Conservation (phyloP, 2,329 filamentous ascomycete genomes). For the Stachybotrys echinatus region DNA sequence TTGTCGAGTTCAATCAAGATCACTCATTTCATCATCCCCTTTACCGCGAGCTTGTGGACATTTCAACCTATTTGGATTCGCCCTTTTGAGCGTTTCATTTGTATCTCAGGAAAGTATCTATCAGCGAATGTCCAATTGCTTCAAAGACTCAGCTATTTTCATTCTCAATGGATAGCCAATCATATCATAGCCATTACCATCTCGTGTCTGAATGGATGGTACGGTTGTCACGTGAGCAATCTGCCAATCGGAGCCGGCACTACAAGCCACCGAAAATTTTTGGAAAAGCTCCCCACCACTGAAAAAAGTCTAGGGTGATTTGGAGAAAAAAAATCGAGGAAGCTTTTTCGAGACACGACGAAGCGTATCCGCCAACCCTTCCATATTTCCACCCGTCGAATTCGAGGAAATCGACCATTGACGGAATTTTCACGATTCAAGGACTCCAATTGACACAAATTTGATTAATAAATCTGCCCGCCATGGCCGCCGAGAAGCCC, state of each 20-base stretch:
- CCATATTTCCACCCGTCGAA: background rate
- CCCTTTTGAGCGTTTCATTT: too few species aligned
- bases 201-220: too few species aligned
- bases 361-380: background rate
- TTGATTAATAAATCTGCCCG: background rate
- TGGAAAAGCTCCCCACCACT: constrained; percentile 18
- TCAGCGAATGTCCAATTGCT: too few species aligned
- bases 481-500: constrained; percentile 43
- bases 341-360: background rate
- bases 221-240: background rate
- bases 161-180: too few species aligned
- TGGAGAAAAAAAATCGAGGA: constrained; percentile 16
- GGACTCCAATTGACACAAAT: background rate
- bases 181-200: too few species aligned
- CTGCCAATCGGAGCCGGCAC: constrained; percentile 19
- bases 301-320: constrained; percentile 20
- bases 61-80: too few species aligned
- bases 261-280: constrained; percentile 22
- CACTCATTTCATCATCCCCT: too few species aligned
- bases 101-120: too few species aligned
- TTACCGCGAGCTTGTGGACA: too few species aligned
- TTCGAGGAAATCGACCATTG: background rate
- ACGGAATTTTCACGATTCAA: background rate
- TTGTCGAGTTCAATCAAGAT: background rate
- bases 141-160: too few species aligned